Evolutionary conservation across 495 filamentous ascomycete species (phyloP).

Genomic region (Wilcoxina mikolae): DNA sequence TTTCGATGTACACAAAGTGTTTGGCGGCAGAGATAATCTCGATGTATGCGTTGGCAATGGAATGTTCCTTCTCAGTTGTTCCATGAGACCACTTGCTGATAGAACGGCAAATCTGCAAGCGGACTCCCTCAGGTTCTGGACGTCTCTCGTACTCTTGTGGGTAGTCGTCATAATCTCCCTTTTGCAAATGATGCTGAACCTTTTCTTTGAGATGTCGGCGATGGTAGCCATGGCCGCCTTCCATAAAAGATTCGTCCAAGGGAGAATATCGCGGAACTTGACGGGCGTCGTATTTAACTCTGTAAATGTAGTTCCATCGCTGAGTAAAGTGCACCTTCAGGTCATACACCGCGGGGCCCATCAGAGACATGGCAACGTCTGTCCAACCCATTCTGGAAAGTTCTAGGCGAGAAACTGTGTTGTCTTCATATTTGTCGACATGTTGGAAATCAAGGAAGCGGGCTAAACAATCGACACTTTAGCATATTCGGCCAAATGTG

Average conservation of each 20-base stretch:
- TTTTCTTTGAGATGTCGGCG: constrained; percentile 18
- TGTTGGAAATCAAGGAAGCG: constrained; percentile 75
- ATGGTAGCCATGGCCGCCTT: constrained; percentile 14
- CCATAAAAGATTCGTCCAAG: constrained; percentile 29
- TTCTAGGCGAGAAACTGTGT: constrained; percentile 67
- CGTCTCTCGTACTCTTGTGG: constrained; percentile 12
- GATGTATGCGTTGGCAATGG: constrained; percentile 78
- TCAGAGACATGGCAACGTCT: constrained; percentile 68
- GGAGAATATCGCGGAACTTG: constrained; percentile 47
- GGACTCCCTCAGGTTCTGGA: constrained; percentile 36
- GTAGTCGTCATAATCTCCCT: constrained; percentile 8
- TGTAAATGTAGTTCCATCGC: constrained; percentile 87
- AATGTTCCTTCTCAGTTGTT: constrained; percentile 40
- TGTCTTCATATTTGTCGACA: constrained; percentile 68
- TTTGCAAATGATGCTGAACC: constrained; percentile 13
- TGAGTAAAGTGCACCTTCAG: constrained; percentile 67
- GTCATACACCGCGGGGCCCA: constrained; percentile 66
- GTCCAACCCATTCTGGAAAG: constrained; percentile 89
- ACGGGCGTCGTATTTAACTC: constrained; percentile 60
- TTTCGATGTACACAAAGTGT: constrained; percentile 90
- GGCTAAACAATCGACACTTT: constrained; percentile 1
- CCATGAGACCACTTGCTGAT: constrained; percentile 32
- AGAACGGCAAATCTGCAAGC: constrained; percentile 50
- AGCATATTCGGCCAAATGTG: constrained; percentile 6
- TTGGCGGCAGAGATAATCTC: constrained; percentile 63